These are phyloP conservation scores for Penicillium roqueforti DNA, from an alignment of 495 filamentous ascomycete genomes.

Conservation along the genomic window DNA sequence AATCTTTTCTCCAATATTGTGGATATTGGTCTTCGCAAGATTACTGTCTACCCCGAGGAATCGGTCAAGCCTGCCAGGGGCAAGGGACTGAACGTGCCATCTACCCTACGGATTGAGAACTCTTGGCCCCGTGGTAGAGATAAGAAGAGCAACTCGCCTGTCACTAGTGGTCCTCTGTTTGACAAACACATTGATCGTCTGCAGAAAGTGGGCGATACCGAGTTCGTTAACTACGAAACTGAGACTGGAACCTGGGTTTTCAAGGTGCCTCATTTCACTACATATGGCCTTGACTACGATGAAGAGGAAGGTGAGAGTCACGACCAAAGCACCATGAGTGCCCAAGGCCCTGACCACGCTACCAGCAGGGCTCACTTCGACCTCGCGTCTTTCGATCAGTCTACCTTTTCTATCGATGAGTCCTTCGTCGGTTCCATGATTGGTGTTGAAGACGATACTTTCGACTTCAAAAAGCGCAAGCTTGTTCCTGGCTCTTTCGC, in stretches of 20 bases:
- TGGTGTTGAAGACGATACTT: conserved; percentile 70
- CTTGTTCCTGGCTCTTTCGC: conserved; percentile 77
- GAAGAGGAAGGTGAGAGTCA: conserved; percentile 60
- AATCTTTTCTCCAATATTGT: conserved; percentile 70
- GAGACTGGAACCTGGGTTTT: conserved; percentile 86
- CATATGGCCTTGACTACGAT: conserved; percentile 87
- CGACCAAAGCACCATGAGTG: conserved; percentile 55
- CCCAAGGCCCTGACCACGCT: conserved; percentile 48
- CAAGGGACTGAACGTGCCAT: conserved; percentile 86
- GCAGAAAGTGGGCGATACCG: conserved; percentile 69
- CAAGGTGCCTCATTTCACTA: conserved; percentile 89
- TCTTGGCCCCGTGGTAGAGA: conserved; percentile 79
- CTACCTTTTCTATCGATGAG: conserved; percentile 48
- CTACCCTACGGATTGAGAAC: conserved; percentile 77
- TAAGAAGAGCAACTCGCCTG: conserved; percentile 48
- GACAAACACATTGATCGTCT: conserved; percentile 81
- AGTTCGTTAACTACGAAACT: conserved; percentile 71
- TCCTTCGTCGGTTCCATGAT: conserved; percentile 45
- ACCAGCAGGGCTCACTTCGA: conserved; percentile 49
- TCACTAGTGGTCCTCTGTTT: conserved; percentile 55
- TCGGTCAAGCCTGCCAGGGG: conserved; percentile 74
- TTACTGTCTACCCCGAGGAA: conserved; percentile 79
- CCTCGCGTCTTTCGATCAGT: conserved; percentile 42
- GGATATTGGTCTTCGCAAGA: conserved; percentile 63
- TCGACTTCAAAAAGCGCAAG: conserved; percentile 72